Percentiles rank a stretch among this genome's conserved stretches.
These are phyloP conservation scores for Spergularia marina DNA, from an alignment of 148 eudicot genomes.

Conservation along the genomic window DNA sequence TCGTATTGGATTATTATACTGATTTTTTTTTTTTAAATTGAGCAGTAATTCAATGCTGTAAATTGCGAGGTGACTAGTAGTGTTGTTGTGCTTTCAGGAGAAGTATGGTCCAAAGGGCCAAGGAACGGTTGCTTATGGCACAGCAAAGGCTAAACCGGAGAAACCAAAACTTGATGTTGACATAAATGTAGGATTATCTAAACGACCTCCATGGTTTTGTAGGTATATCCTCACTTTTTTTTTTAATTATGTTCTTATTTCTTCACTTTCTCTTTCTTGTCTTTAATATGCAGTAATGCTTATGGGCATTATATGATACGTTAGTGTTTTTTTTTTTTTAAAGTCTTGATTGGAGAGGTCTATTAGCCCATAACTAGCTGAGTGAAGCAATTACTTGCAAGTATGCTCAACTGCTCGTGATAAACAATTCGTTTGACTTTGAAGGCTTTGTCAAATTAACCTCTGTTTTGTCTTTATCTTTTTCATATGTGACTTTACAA, in stretches of 20 bases:
- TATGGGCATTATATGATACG: not conserved
- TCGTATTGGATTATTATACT: too few species aligned
- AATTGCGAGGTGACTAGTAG: not conserved
- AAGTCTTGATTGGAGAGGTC: not conserved
- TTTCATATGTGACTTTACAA: too few species aligned
- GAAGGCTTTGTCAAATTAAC: too few species aligned
- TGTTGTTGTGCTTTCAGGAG: slow-evolving; percentile 45
- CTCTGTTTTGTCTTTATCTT: too few species aligned
- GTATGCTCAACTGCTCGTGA: too few species aligned
- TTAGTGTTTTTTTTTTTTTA: too few species aligned
- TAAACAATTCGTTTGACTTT: too few species aligned
- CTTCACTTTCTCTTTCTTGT: not conserved
- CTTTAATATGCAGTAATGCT: too few species aligned
- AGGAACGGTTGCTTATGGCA: slow-evolving; percentile 50
- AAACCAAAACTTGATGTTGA: slow-evolving; percentile 79
- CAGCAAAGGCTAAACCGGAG: slow-evolving; percentile 48
- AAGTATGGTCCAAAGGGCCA: slow-evolving; percentile 95
- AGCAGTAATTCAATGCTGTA: too few species aligned
- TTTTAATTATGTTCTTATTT: not conserved
- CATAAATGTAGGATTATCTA: slow-evolving; percentile 78
- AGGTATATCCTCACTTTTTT: slow-evolving; percentile 39
- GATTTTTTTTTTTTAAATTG: too few species aligned
- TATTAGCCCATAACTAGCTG: too few species aligned
- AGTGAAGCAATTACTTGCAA: too few species aligned
- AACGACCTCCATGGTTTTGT: slow-evolving; percentile 88